Base-by-base conservation (phyloP, 352 stramenopile species). In the Phytophthora pini region DNA sequence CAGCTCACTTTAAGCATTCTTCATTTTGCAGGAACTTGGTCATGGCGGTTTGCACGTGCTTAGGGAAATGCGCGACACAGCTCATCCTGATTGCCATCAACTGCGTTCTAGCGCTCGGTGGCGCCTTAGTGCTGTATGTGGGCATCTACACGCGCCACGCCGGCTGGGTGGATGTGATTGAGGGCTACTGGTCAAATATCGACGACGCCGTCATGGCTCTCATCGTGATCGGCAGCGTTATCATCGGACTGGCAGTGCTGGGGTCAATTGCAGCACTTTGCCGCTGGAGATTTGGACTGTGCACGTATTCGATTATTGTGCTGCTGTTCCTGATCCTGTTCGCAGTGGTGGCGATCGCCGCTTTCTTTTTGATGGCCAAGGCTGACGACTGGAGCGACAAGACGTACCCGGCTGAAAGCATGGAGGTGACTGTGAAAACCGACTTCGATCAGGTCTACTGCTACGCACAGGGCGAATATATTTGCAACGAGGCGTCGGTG, bases 401-500 rank as follows among this genome's bases (percentile, higher is more conserved):
- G 27, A 54, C 41, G 15, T 92, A 87, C 56, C 84, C 84, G 3
- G 80, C 72, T 4, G 67, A 77, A 11, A 58, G 44, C n/a, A 66
- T 73, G n/a, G 84, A 93, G 54, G 48, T 74, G 38, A 63, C 59
- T 1, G 54, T 91, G 54, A 88, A 87, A 61, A 51, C 34, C 6
- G 67, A 86, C 59, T 90, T 93, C 44, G 79, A 93, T 57, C 51
- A 77, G 43, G 71, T 84, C 34, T 93, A 93, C 55, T 91, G 84
- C 72, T 90, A 90, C 45, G 76, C 82, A 20, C 82, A 93, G 66
- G 84, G 80, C 39, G 84, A 78, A 20, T 87, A 89, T 56, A 69
- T 90, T 45, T 92, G 84, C 65, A 89, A 87, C 51, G 62, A 79
- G 32, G 79, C 76, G 46, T 73, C 66, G 1, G 70, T 84, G 4